Evolutionary conservation across 1,284 basidiomycete genomes (phyloP), one percentile per base, ranked within the genome.

Genomic region (Malassezia psittaci): DNA sequence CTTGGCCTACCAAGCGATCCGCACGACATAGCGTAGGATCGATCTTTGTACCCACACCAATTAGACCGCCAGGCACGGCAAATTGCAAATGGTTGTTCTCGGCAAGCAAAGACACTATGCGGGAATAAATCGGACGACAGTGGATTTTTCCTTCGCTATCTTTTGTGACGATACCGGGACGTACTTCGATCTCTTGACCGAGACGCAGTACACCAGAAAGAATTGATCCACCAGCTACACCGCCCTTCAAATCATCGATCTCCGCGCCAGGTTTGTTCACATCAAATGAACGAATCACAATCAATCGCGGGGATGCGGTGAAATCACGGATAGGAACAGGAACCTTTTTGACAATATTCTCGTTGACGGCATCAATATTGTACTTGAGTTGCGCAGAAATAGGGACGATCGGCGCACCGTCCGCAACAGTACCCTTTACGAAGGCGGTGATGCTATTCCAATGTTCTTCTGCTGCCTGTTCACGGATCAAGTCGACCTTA

Each of bases 281-380:
- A 77, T 98, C 94, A 78, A 98, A 98, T n/a, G 91, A 96, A 69
- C 90, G 89, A 76, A 98, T 98, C 74, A 98, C 91, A 69, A 98
- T 96, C 64, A 98, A 83, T 46, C 86, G 84, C 0, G 93, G 90
- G 64, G 88, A 84, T 41, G 90, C 85, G 37, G 84, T 81, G 77
- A 98, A 98, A 79, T 98, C 87, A 61, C 93, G 87, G 37, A 85
- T 79, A 38, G 93, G 93, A 44, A 96, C 87, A 10, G 93, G 89
- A 67, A 98, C 96, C 57, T 87, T 84, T 77, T 90, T 93, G 67
- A 93, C 90, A 75, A 98, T 93, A 79, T 96, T 96, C 75, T 96
- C 90, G 79, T 94, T 94, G 49, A 98, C 91, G n/a, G 93, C 91
- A 72, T 96, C 93, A 69, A 98, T 96, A 80, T 98, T 98, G 82